Base-by-base conservation (phyloP, 148 eudicot genomes). In the Fagopyrum homotropicum region DNA sequence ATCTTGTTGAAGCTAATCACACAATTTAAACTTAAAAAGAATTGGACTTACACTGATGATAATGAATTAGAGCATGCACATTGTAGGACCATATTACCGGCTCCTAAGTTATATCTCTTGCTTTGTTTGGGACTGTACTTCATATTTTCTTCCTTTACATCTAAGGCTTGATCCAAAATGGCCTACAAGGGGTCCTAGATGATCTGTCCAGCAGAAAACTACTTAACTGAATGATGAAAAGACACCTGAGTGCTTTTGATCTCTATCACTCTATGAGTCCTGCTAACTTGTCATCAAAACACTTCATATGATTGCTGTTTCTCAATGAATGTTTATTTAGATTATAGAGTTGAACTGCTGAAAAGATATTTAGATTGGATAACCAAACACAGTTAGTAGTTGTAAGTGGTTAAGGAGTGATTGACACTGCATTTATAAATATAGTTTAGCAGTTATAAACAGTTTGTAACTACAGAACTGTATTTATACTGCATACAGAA, bases 171-270 rank as follows among this genome's bases (percentile, higher is more conserved):
- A 14, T 29, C 69, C 45, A 35, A 30, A 12, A 63, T 29, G 69
- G 45, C 45, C 69, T 63, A 30, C 69, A 63, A 30, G 16, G 69
- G 69, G 44, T 10, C 30, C 44, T 11, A 45, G 45, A 44, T 63
- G 15, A 63, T 63, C 69, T 63, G 69, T 30, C 69, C 69, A 63
- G 69, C 69, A 11, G 14, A 29, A 26, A 63, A 63, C 17, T 63
- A 45, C 44, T 63, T 45, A 63, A 4, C 69, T 35, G 69, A 63
- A 63, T 63, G 44, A 63, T 63, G 69, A 63, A 63, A 63, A 63
- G 45, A 35, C 69, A 10, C 4, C 40, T 35, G 40, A 35, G 4
- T 7, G 44, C 44, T 63, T 30, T 1, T 6, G n/a, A 6, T 56
- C 61, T 56, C 61, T 17, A 56, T 56, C 61, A 56, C 29, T 56